These are phyloP conservation scores for Aspergillus sp. DNA, from an alignment of 2,329 filamentous ascomycete genomes.

Conservation along the genomic window DNA sequence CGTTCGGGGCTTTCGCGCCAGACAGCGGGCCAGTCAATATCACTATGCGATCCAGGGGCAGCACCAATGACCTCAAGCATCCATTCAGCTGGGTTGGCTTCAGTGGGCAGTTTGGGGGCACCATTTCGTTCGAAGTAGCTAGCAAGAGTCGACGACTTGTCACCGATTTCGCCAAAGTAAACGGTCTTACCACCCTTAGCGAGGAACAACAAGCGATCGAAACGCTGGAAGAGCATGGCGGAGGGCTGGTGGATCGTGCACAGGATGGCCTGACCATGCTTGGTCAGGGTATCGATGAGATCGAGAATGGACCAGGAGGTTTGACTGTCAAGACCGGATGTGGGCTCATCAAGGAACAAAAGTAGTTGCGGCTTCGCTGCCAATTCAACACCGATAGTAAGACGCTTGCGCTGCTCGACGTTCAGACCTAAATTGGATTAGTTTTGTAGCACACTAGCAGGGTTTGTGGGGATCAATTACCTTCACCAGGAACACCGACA, in stretches of 20 bases:
- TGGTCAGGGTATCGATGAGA: constrained; percentile 84
- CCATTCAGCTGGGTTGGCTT: constrained; percentile 75
- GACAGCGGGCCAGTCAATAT: constrained; percentile 65
- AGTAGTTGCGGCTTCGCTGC: constrained; percentile 87
- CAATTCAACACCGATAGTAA: constrained; percentile 95
- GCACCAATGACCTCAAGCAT: constrained; percentile 65
- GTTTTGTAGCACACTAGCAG: neutral
- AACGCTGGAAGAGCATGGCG: constrained; percentile 90
- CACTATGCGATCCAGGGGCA: constrained; percentile 63
- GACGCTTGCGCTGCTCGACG: constrained; percentile 67
- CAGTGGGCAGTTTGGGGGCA: constrained; percentile 58
- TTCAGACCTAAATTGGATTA: constrained; percentile 48
- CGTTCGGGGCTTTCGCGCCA: constrained; percentile 64
- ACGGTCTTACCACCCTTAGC: constrained; percentile 66
- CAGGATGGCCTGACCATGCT: constrained; percentile 88
- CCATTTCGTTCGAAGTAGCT: constrained; percentile 68
- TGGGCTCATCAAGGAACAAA: constrained; percentile 92
- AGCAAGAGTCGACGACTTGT: constrained; percentile 58
- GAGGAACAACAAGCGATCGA: constrained; percentile 65
- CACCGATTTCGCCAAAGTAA: constrained; percentile 68
- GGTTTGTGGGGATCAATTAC: constrained; percentile 35
- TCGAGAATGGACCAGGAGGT: constrained; percentile 91
- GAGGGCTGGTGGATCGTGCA: constrained; percentile 98
- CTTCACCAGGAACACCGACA: constrained; percentile 87
- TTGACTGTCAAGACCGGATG: constrained; percentile 88